A percentile compares a stretch with the other conserved stretches of the same genome.
Conservation (phyloP, 257 asterid genomes). For the Thymus mandschuricus region DNA sequence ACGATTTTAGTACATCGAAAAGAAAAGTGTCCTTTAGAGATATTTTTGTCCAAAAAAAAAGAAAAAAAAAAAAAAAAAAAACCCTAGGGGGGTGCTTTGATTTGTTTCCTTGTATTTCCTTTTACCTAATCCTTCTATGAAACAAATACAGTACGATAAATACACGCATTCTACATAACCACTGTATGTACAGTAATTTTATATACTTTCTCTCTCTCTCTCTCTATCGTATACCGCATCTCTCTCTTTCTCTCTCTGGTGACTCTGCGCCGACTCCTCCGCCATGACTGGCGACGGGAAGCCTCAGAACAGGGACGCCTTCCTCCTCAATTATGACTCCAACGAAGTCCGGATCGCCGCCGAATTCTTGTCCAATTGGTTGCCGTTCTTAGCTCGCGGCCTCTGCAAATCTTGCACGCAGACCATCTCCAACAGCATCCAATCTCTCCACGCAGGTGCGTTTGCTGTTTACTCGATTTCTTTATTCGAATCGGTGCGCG, state of each 20-base stretch:
- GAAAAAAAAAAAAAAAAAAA: not conserved
- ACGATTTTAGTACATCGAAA: too few relatives aligned
- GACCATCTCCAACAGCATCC: conserved; percentile 52
- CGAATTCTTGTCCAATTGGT: conserved; percentile 89
- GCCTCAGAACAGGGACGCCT: conserved; percentile 43
- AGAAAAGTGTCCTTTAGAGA: too few relatives aligned
- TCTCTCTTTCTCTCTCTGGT: conserved; percentile 1
- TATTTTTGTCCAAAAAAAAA: not conserved
- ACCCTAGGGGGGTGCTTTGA: not conserved
- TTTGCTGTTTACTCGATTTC: not conserved
- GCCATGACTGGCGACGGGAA: conserved; percentile 36
- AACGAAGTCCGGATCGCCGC: conserved; percentile 72
- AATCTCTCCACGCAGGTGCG: conserved; percentile 58
- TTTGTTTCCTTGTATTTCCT: not conserved
- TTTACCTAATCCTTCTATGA: not conserved
- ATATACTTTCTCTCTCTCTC: not conserved
- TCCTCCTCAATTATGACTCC: conserved; percentile 57
- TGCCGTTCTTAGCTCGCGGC: conserved; percentile 79
- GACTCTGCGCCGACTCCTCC: conserved; percentile 19
- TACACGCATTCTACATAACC: not conserved
- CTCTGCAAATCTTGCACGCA: conserved; percentile 69
- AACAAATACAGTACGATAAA: too few relatives aligned
- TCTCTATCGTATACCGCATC: not conserved
- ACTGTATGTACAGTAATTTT: not conserved
- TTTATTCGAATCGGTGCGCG: not conserved